phyloP scores from a whole-genome alignment of 2,329 filamentous ascomycete genomes.

The Didymella exigua region DNA sequence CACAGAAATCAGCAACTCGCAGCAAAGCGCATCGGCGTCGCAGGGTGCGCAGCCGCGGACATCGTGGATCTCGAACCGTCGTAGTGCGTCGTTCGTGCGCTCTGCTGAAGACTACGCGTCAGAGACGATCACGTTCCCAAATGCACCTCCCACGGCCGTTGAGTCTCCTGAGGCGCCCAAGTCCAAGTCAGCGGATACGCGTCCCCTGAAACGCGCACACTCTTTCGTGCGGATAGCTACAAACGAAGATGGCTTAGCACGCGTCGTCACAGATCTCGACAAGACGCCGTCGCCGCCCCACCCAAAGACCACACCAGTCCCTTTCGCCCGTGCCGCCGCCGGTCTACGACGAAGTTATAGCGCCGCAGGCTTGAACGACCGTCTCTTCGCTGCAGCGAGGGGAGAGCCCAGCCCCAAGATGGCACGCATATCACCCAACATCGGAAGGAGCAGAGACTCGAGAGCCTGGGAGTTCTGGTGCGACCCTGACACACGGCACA shows the following conservation, averaged over 20 bases:
- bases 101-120: constrained; percentile 41
- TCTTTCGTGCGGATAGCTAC: constrained; percentile 77
- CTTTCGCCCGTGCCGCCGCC: constrained; percentile 49
- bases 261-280: constrained; percentile 73
- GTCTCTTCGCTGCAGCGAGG: constrained; percentile 35
- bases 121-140: constrained; percentile 40
- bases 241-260: constrained; percentile 89
- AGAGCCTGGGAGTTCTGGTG: constrained; percentile 92
- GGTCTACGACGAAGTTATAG: constrained; percentile 74
- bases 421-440: constrained; percentile 59
- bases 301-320: constrained; percentile 55
- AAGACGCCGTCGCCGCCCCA: constrained; percentile 71
- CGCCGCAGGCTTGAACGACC: constrained; percentile 57
- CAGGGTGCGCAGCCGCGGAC: constrained; percentile 42
- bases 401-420: constrained; percentile 42
- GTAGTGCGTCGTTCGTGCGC: constrained; percentile 51
- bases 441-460: constrained; percentile 81
- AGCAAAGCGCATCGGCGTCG: constrained; percentile 39
- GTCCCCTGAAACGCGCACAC: constrained; percentile 44
- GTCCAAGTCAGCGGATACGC: constrained; percentile 54
- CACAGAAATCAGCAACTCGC: constrained; percentile 38
- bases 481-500: constrained; percentile 75
- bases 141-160: constrained; percentile 24
- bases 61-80: constrained; percentile 54
- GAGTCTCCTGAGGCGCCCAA: constrained; percentile 51